A percentile compares a stretch with the other conserved stretches of the same genome.
Evolutionary conservation across 2,329 filamentous ascomycete species (phyloP).

Genomic region (Xylaria polymorpha): DNA sequence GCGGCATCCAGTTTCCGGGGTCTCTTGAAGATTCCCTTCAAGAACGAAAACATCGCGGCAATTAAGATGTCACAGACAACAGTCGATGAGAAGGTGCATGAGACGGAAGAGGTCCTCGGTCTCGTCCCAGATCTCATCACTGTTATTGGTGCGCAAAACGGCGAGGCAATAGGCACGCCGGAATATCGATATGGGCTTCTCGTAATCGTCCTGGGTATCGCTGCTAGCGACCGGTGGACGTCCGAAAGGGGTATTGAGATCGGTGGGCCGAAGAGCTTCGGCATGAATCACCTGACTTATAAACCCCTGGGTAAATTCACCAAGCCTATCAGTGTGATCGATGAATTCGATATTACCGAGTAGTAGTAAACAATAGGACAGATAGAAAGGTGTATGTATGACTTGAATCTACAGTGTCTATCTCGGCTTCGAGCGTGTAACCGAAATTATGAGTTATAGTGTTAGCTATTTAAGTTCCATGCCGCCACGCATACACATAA

Average conservation of each 20-base stretch:
- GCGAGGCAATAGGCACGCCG: constrained; percentile 66
- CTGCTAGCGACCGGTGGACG: constrained; percentile 60
- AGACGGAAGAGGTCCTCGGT: constrained; percentile 57
- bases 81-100: constrained; percentile 51
- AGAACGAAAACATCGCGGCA: constrained; percentile 79
- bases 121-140: constrained; percentile 68
- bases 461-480: neutral
- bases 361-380: constrained; percentile 30
- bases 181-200: constrained; percentile 67
- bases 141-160: constrained; percentile 66
- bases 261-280: constrained; percentile 62
- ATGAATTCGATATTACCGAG: constrained; percentile 55
- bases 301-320: constrained; percentile 60
- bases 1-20: constrained; percentile 53
- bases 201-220: constrained; percentile 61
- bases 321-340: constrained; percentile 64
- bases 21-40: constrained; percentile 73
- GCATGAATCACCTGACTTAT: constrained; percentile 61
- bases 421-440: neutral
- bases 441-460: too few relatives aligned
- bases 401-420: neutral
- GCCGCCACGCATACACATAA: too few relatives aligned
- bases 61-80: constrained; percentile 48
- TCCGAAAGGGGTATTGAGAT: constrained; percentile 61
- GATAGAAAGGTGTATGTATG: neutral